phyloP scores from a whole-genome alignment of 768 basidiomycete genomes.

The Nidularia sp. region DNA sequence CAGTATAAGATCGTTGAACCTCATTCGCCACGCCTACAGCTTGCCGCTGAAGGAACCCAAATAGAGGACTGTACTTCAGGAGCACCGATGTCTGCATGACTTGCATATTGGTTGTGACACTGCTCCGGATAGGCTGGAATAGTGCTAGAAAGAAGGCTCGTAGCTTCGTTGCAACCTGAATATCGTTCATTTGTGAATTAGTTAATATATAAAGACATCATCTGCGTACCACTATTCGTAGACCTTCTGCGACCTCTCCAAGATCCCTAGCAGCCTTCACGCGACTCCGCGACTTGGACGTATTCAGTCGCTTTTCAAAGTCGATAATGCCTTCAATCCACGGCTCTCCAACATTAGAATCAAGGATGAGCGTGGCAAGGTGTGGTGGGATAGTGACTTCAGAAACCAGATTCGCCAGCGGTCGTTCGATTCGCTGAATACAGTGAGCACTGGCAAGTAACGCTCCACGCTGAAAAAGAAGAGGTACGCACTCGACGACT shows the following conservation, averaged over 20 bases:
- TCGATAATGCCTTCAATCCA: slow-evolving; percentile 85
- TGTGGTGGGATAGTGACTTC: slow-evolving; percentile 82
- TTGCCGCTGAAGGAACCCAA: slow-evolving; percentile 80
- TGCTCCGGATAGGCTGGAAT: slow-evolving; percentile 76
- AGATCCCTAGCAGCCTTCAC: slow-evolving; percentile 87
- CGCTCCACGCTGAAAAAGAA: neutral
- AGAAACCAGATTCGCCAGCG: slow-evolving; percentile 74
- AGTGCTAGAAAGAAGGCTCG: slow-evolving; percentile 81
- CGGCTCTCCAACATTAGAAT: slow-evolving; percentile 80
- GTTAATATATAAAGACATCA: neutral
- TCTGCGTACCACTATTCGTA: slow-evolving; percentile 77
- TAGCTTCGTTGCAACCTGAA: slow-evolving; percentile 84
- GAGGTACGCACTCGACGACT: slow-evolving; percentile 66
- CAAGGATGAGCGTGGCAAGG: slow-evolving; percentile 73
- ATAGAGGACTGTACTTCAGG: slow-evolving; percentile 79
- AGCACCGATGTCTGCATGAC: slow-evolving; percentile 86
- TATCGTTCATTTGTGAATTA: neutral
- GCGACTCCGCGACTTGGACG: slow-evolving; percentile 66
- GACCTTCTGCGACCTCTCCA: slow-evolving; percentile 77
- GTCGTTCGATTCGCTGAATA: slow-evolving; percentile 82
- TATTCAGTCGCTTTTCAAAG: slow-evolving; percentile 71
- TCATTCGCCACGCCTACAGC: slow-evolving; percentile 80
- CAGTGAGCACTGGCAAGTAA: neutral
- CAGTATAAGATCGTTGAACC: slow-evolving; percentile 82
- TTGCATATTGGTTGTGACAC: slow-evolving; percentile 89